Base-by-base conservation (phyloP, 805 yeast genomes). In the Kodamaea nitidulidarum region DNA sequence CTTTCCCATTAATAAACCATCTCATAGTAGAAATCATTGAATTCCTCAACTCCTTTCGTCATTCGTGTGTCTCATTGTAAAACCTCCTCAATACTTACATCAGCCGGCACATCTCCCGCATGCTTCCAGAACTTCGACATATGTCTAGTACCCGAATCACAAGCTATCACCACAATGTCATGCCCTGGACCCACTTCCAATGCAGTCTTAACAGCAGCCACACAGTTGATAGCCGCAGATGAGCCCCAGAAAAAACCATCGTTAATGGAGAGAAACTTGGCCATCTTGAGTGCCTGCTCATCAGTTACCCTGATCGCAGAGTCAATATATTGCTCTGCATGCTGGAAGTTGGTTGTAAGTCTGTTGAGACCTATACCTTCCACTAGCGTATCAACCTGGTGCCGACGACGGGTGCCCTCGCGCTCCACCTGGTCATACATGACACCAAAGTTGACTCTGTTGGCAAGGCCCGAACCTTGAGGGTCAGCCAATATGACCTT, bases 321-420 rank as follows among this genome's bases (percentile, higher is more conserved):
- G 55, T 88, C 95, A 10, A 91, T 80, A 42, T 59, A 72, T 1
- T 60, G 54, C 49, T 85, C 88, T 2, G 88, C 98, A 36, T 72
- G 75, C 33, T 70, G 62, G 58, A 91, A 86, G 58, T 91, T 91
- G 52, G 76, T 74, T 0, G 98, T 91, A 17, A 93, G 65, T 46
- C 98, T 69, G 51, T 88, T 93, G 42, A 91, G 63, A 0, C 98
- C 98, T 20, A 91, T 84, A 0, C 98, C 98, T 60, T 91, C 98
- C 3, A 91, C 81, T 2, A 90, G 55, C 0, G 98, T 93, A 59
- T 91, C 98, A 2, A 91, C 98, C 61, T 91, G 98, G 59, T 93
- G 98, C 49, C 98, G 69, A 55, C 97, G 73, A 50, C 98, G 71
- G 0, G 93, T 85, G 1, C 98, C 98, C 63, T 91, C 98, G 48